Percentiles rank a stretch among this genome's conserved stretches.
Evolutionary conservation across 441 rosid species (phyloP).

Genomic region (Metrosideros polymorpha): DNA sequence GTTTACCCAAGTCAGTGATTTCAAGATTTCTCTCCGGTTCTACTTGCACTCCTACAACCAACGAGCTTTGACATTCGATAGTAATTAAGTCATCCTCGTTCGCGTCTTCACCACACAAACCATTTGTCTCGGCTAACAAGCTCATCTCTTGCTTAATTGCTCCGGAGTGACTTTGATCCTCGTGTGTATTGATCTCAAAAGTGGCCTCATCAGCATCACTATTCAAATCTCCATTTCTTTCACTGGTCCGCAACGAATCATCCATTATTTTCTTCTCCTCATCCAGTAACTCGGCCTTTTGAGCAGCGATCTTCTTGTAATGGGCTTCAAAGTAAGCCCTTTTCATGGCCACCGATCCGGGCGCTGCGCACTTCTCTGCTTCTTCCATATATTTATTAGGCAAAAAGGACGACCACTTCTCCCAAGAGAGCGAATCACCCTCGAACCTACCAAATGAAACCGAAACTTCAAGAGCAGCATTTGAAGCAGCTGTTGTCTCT

Average conservation of each 20-base stretch:
- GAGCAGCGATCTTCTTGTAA: conserved; percentile 18
- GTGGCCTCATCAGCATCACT: not conserved
- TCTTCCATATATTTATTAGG: conserved; percentile 27
- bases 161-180: not conserved
- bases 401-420: conserved; percentile 26
- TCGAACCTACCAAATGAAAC: conserved; percentile 28
- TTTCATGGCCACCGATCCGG: conserved; percentile 34
- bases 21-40: not conserved
- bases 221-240: not conserved
- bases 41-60: not conserved
- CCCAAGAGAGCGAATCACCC: conserved; percentile 28
- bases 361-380: conserved; percentile 23
- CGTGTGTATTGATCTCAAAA: not conserved
- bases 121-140: not conserved
- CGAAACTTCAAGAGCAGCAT: not conserved
- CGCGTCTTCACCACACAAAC: not conserved
- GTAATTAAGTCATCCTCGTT: not conserved
- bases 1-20: not conserved
- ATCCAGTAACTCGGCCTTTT: conserved; percentile 15
- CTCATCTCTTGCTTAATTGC: not conserved
- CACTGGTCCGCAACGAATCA: not conserved
- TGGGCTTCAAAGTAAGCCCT: conserved; percentile 35
- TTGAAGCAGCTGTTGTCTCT: not conserved
- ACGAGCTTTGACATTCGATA: not conserved
- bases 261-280: conserved; percentile 7